Evolutionary conservation across 176 grass and related monocot genomes (phyloP).

Genomic region (Typha latifolia): DNA sequence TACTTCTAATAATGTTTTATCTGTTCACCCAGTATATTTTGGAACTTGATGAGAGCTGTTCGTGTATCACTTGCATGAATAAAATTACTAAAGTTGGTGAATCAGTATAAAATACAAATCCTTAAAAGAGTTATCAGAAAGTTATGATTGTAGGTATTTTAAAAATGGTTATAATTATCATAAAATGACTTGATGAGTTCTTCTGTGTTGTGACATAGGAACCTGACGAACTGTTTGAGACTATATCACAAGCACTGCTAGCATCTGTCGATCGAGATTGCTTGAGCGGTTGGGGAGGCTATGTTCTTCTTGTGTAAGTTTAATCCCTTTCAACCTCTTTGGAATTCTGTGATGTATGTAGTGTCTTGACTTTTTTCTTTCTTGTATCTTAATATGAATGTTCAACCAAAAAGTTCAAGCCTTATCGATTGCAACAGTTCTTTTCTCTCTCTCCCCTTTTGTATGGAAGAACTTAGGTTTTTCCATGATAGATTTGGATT

Average conservation of each 20-base stretch:
- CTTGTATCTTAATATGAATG: too few species aligned
- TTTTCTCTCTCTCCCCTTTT: too few species aligned
- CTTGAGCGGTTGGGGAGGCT: slow-evolving; percentile 80
- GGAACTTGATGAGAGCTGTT: neutral
- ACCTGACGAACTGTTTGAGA: slow-evolving; percentile 87
- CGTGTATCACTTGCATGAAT: neutral
- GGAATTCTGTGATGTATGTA: neutral
- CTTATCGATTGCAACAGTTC: too few species aligned
- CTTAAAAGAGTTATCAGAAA: neutral
- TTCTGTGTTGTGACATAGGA: slow-evolving; percentile 29
- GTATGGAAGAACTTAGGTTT: too few species aligned
- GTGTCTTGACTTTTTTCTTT: neutral
- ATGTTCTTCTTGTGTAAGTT: slow-evolving; percentile 88
- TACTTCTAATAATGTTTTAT: too few species aligned
- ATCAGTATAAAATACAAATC: too few species aligned
- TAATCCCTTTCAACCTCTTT: neutral
- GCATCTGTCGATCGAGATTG: slow-evolving; percentile 84
- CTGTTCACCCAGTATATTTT: too few species aligned
- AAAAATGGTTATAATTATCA: neutral
- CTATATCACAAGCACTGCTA: slow-evolving; percentile 73
- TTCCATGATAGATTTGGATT: too few species aligned
- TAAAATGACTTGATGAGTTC: neutral
- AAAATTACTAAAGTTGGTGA: too few species aligned
- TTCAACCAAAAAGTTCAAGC: too few species aligned
- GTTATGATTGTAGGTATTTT: neutral